Evolutionary conservation across 352 stramenopile species (phyloP).

Genomic region (Pythium pyrilobum): DNA sequence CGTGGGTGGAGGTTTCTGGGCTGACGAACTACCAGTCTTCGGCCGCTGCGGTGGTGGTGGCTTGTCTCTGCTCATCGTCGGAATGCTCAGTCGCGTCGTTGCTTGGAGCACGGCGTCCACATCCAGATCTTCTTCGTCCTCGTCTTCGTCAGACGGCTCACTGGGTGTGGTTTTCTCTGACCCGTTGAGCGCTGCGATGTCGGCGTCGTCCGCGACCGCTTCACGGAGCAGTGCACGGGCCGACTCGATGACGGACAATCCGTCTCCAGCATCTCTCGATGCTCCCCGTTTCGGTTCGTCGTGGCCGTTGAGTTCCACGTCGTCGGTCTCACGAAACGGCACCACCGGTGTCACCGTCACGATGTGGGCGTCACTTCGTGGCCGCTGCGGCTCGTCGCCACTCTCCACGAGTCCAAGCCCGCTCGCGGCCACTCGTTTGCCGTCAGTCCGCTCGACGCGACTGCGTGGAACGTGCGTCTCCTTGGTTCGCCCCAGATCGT

Average conservation of each 20-base stretch:
- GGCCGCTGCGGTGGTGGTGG: too few species aligned
- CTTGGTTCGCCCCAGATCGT: not conserved
- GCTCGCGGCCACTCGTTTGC: not conserved
- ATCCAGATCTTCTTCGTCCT: not conserved
- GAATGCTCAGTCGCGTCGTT: not conserved
- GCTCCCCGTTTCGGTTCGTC: too few species aligned
- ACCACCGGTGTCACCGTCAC: constrained; percentile 2
- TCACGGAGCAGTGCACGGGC: too few species aligned
- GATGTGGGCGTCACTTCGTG: too few species aligned
- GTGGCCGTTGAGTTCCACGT: too few species aligned
- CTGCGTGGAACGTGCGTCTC: not conserved
- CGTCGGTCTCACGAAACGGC: not conserved
- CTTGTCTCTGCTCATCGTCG: too few species aligned
- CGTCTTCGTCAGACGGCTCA: not conserved
- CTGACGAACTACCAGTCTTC: too few species aligned
- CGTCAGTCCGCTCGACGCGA: not conserved
- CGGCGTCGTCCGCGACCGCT: too few species aligned
- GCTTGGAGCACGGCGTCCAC: not conserved
- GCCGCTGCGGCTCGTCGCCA: not conserved
- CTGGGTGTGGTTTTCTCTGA: not conserved
- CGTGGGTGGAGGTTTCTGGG: too few species aligned
- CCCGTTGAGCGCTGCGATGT: not conserved
- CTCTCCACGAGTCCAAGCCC: not conserved
- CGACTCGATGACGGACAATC: too few species aligned
- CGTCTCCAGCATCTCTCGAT: too few species aligned